phyloP scores from a whole-genome alignment of 169 alveolate genomes.

The Plasmodium berghei region DNA sequence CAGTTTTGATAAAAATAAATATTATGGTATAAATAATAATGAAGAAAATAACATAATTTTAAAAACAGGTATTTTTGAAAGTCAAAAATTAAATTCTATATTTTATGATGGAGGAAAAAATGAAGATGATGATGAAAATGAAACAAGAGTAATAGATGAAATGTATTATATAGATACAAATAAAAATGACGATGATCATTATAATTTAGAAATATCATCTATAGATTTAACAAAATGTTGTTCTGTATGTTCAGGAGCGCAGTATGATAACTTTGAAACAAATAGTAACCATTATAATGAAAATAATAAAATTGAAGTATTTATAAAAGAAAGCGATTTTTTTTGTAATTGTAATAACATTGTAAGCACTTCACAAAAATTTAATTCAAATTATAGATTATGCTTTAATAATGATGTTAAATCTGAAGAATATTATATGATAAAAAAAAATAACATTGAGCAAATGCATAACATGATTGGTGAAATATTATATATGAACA shows the following conservation, averaged over 20 bases:
- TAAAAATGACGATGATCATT: conserved; percentile 15
- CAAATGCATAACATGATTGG: conserved; percentile 23
- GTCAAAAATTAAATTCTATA: too few species aligned
- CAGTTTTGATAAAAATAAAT: background rate
- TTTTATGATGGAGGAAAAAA: background rate
- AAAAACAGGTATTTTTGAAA: too few species aligned
- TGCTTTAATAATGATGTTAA: conserved; percentile 18
- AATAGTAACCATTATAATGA: background rate
- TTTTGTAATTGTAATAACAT: conserved; percentile 51
- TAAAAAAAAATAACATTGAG: conserved; percentile 35
- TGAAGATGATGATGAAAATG: background rate
- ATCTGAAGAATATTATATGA: conserved; percentile 35
- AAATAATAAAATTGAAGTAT: conserved; percentile 21
- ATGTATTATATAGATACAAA: background rate
- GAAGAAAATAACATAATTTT: background rate
- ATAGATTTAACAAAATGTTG: conserved; percentile 30
- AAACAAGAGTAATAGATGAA: background rate
- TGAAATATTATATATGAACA: conserved; percentile 31
- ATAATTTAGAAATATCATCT: conserved; percentile 44
- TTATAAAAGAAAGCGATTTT: conserved; percentile 68
- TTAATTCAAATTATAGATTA: conserved; percentile 9
- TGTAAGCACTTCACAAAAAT: conserved; percentile 7
- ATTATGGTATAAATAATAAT: background rate
- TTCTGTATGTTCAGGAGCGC: conserved; percentile 50
- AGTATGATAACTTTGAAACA: conserved; percentile 38